Conservation (phyloP, 2,329 filamentous ascomycete genomes). For the Fusarium sp. region DNA sequence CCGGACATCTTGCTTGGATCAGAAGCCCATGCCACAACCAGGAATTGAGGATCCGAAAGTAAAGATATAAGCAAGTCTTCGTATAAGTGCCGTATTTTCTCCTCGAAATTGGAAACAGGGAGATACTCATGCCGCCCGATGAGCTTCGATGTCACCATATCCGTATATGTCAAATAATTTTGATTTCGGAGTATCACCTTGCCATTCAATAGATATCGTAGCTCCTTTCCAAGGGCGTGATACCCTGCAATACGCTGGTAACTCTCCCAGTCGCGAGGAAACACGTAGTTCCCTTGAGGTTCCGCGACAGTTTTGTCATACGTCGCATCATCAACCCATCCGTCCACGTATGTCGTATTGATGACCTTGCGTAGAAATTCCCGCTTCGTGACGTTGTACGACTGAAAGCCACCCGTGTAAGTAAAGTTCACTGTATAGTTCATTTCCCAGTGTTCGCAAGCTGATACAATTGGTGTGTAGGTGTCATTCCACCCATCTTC, state of each 20-base stretch:
- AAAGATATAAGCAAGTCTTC: slow-evolving; percentile 39
- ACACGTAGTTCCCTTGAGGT: slow-evolving; percentile 27
- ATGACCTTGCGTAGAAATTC: slow-evolving; percentile 33
- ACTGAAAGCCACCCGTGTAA: slow-evolving; percentile 36
- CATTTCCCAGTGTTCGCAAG: slow-evolving; percentile 39
- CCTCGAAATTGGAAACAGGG: slow-evolving; percentile 14
- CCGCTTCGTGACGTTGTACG: slow-evolving; percentile 20
- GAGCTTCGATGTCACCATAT: slow-evolving; percentile 4
- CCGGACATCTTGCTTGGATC: slow-evolving; percentile 25
- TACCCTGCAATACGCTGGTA: slow-evolving; percentile 29
- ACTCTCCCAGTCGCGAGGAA: slow-evolving; percentile 1
- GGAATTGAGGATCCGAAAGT: slow-evolving; percentile 28
- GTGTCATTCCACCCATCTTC: slow-evolving; percentile 16
- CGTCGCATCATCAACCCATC: slow-evolving; percentile 14
- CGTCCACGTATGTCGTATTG: slow-evolving; percentile 22
- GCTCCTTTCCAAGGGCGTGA: slow-evolving; percentile 19
- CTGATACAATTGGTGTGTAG: slow-evolving; percentile 18
- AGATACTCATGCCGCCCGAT: slow-evolving; percentile 29
- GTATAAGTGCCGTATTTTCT: slow-evolving; percentile 8
- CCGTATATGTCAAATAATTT: not conserved
- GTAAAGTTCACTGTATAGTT: slow-evolving; percentile 30
- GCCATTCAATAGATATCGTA: slow-evolving; percentile 27
- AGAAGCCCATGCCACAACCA: slow-evolving; percentile 33
- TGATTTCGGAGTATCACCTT: not conserved
- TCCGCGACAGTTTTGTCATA: slow-evolving; percentile 21